A percentile compares a stretch with the other conserved stretches of the same genome.
Conservation (phyloP, 306 rosid genomes). For the Rubus parviflorus region DNA sequence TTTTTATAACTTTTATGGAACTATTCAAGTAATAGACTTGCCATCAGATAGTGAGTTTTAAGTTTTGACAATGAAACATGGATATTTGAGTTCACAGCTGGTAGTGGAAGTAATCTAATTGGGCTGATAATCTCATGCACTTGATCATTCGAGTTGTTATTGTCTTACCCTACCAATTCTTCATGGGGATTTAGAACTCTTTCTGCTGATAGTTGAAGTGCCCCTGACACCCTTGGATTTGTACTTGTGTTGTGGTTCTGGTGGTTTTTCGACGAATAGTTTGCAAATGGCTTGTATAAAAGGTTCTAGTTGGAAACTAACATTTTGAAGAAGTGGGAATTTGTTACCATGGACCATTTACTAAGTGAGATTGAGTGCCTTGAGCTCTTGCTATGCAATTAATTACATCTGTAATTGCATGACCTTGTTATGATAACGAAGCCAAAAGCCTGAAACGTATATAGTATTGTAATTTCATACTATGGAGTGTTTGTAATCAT, state of each 20-base stretch:
- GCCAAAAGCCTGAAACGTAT: neutral
- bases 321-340: neutral
- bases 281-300: neutral
- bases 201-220: neutral
- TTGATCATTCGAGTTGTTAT: neutral
- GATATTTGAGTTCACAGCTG: neutral
- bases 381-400: neutral
- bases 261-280: neutral
- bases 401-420: neutral
- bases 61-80: neutral
- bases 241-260: neutral
- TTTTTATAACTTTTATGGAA: neutral
- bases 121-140: neutral
- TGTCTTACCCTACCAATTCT: no score
- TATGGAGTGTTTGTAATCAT: slow-evolving; percentile 26
- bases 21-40: slow-evolving; percentile 5
- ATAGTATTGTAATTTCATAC: slow-evolving; percentile 3
- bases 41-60: neutral
- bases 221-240: neutral
- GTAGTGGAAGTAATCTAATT: neutral
- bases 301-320: neutral
- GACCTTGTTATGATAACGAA: neutral
- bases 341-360: neutral
- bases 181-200: neutral
- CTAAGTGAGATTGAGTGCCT: neutral